These are phyloP conservation scores for Mycotypha africana DNA, from an alignment of 371 early-diverging fungal species.

Conservation along the genomic window DNA sequence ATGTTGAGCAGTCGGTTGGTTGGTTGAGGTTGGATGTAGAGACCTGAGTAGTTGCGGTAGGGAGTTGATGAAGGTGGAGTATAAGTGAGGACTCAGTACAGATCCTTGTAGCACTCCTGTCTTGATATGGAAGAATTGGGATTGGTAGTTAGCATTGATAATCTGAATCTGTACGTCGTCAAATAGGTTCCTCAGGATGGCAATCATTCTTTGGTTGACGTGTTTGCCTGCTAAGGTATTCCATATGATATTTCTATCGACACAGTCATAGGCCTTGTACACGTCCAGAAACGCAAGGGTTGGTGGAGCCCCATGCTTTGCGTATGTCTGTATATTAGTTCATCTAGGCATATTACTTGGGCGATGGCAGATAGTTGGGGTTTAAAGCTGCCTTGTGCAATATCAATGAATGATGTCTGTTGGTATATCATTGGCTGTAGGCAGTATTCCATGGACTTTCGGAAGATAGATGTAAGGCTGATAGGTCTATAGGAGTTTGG, in stretches of 20 bases:
- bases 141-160: neutral
- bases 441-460: neutral
- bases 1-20: too few relatives aligned
- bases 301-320: neutral
- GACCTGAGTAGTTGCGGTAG: neutral
- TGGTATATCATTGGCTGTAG: neutral
- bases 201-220: neutral
- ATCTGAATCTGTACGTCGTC: slow-evolving; percentile 1
- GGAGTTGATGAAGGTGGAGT: slow-evolving; percentile 4
- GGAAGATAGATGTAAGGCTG: neutral
- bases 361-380: neutral
- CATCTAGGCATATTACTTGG: slow-evolving; percentile 4
- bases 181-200: slow-evolving; percentile 1
- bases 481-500: neutral
- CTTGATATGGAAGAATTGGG: neutral
- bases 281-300: slow-evolving; percentile 11
- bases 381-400: slow-evolving; percentile 15
- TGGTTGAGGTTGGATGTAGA: neutral
- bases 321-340: neutral
- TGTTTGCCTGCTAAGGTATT: neutral
- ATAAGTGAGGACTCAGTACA: neutral
- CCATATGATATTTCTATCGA: slow-evolving; percentile 8
- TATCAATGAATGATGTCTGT: neutral
- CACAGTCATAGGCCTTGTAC: slow-evolving; percentile 10
- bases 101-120: slow-evolving; percentile 8